Percentiles rank a stretch among this genome's conserved stretches.
phyloP scores from a whole-genome alignment of 2,329 filamentous ascomycete species.

The Cytospora schulzeri region DNA sequence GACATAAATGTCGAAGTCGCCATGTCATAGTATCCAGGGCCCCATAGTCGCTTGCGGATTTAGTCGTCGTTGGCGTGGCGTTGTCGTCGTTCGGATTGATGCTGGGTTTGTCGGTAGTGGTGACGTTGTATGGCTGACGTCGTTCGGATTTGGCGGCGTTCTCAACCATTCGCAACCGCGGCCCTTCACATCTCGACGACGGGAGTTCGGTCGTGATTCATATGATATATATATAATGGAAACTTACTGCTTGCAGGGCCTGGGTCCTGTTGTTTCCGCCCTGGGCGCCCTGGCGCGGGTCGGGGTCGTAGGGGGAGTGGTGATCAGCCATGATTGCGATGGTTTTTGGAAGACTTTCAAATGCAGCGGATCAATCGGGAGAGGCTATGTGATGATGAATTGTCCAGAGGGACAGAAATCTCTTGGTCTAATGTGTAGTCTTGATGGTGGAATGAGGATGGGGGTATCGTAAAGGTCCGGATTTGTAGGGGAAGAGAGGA shows the following conservation, averaged over 20 bases:
- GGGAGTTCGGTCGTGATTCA: background rate
- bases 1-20: background rate
- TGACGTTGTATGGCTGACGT: constrained; percentile 14
- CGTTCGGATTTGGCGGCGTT: constrained; percentile 6
- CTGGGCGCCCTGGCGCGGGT: constrained; percentile 9
- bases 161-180: constrained; percentile 8
- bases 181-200: background rate
- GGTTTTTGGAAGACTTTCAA: constrained; percentile 2
- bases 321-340: constrained; percentile 18
- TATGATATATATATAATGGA: background rate
- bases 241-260: constrained; percentile 19
- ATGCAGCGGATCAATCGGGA: constrained; percentile 14
- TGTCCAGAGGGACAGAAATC: background rate
- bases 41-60: background rate
- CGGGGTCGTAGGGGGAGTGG: constrained; percentile 23
- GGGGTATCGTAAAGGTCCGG: constrained; percentile 13
- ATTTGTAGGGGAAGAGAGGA: constrained; percentile 10
- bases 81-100: background rate
- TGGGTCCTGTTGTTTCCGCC: constrained; percentile 16
- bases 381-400: background rate
- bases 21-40: too few relatives aligned
- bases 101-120: background rate
- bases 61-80: background rate
- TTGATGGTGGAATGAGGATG: constrained; percentile 11
- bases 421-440: background rate